These are phyloP conservation scores for Pyrenochaeta sp. DNA, from an alignment of 2,329 filamentous ascomycete species.

Conservation along the genomic window DNA sequence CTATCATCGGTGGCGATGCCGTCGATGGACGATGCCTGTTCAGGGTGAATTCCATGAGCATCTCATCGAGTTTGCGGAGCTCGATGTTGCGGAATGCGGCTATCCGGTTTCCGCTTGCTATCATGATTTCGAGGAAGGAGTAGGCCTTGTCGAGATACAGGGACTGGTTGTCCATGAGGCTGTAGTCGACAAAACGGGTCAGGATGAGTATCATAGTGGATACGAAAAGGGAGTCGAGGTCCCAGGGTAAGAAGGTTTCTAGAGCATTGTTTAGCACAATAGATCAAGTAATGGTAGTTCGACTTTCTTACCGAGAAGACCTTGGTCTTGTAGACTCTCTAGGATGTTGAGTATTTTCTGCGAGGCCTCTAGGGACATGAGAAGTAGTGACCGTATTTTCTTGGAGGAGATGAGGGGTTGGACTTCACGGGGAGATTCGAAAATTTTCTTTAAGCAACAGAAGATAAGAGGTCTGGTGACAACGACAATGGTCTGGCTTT, in stretches of 20 bases:
- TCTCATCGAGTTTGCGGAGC: slow-evolving; percentile 55
- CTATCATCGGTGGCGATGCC: slow-evolving; percentile 2
- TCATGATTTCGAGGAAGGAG: slow-evolving; percentile 57
- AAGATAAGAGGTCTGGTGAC: slow-evolving; percentile 54
- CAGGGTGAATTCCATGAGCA: slow-evolving; percentile 42
- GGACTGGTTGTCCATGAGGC: slow-evolving; percentile 43
- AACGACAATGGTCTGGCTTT: slow-evolving; percentile 50
- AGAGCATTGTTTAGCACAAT: slow-evolving; percentile 1
- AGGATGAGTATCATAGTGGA: slow-evolving; percentile 55
- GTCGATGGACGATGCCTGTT: slow-evolving; percentile 13
- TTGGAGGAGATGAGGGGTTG: slow-evolving; percentile 45
- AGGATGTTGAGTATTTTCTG: slow-evolving; percentile 56
- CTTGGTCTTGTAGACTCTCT: slow-evolving; percentile 54
- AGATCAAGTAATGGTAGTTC: neutral
- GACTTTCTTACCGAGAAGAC: slow-evolving; percentile 52
- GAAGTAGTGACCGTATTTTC: slow-evolving; percentile 49
- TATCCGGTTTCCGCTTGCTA: slow-evolving; percentile 55
- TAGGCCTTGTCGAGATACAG: slow-evolving; percentile 54
- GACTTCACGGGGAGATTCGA: slow-evolving; percentile 37
- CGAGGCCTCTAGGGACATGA: slow-evolving; percentile 54
- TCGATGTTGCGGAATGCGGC: slow-evolving; percentile 56
- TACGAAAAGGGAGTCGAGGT: slow-evolving; percentile 56
- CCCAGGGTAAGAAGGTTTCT: slow-evolving; percentile 60
- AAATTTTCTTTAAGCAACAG: slow-evolving; percentile 51
- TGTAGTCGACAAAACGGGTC: slow-evolving; percentile 40